Base-by-base conservation (phyloP, 2,329 filamentous ascomycete species). In the Talaromyces atroroseus region DNA sequence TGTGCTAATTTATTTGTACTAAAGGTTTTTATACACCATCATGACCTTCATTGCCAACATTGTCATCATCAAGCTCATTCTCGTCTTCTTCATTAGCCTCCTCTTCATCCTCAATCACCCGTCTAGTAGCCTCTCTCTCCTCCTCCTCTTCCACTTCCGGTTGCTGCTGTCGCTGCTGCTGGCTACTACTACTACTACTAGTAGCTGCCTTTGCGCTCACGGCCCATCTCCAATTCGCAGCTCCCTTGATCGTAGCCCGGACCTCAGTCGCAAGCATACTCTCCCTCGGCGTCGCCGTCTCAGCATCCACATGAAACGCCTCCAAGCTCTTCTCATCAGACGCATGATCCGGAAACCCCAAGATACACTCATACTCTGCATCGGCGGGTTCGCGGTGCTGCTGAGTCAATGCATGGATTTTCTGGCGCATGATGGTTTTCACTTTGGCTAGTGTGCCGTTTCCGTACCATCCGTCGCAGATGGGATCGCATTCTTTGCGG, bases 351-450 rank as follows among this genome's bases (percentile, higher is more conserved):
- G 76, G 76, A 23, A 79, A 63, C 1, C 55, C 57, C 44, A 76
- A 48, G 6, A 79, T 64, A 10, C 64, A 64, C 42, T 58, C 57
- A 55, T 74, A 75, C 3, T 73, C 71, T 6, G 58, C 59, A 26
- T 76, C 71, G 21, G 69, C 63, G 0, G 69, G 62, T 2, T 60
- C 54, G 4, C 62, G 62, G 6, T 70, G 54, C 47, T 61, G 68
- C 3, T 73, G 69, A 10, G 84, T 79, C 48, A 91, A 81, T 1
- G 82, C 81, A 11, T 85, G 79, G 66, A 96, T 85, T 73, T 95
- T 96, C 49, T 86, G 85, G 67, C 91, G 90, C 86, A 96, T 92
- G 62, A 95, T 86, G 2, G 88, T 85, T 65, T 92, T 91, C 46
- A 87, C 85, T 67, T 96, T 96, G 46, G 86, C 85, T 78, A 90